A percentile compares a stretch with the other conserved stretches of the same genome.
phyloP scores from a whole-genome alignment of 2,329 filamentous ascomycete species.

The Penicillium sp. region DNA sequence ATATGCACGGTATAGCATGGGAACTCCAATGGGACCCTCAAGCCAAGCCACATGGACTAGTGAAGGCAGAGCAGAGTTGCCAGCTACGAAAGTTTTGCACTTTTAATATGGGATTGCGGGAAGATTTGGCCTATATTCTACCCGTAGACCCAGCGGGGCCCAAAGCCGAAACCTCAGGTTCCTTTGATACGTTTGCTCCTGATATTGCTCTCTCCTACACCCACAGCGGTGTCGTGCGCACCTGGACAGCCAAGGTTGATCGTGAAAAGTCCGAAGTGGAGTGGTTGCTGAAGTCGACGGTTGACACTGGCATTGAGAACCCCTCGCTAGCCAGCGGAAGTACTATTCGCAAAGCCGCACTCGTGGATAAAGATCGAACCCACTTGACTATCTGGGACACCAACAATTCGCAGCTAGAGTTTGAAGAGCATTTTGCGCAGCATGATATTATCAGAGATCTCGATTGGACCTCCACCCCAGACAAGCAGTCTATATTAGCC shows the following conservation, averaged over 20 bases:
- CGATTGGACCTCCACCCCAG: constrained; percentile 91
- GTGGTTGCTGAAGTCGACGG: constrained; percentile 79
- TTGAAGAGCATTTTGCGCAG: constrained; percentile 70
- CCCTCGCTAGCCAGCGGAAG: constrained; percentile 81
- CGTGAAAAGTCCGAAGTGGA: constrained; percentile 62
- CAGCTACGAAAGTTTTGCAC: constrained; percentile 67
- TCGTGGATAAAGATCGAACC: constrained; percentile 73
- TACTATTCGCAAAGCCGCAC: constrained; percentile 80
- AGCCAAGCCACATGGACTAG: constrained; percentile 27
- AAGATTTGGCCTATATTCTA: constrained; percentile 62
- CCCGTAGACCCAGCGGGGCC: constrained; percentile 86
- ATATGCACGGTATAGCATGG: constrained; percentile 80
- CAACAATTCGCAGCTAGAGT: constrained; percentile 76
- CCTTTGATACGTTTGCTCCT: constrained; percentile 80
- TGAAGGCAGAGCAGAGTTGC: constrained; percentile 35
- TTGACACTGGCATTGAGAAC: constrained; percentile 73
- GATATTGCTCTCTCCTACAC: constrained; percentile 88
- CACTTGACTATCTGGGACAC: constrained; percentile 90
- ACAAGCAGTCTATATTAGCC: constrained; percentile 83
- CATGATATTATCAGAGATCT: constrained; percentile 79
- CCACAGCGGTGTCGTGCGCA: constrained; percentile 69
- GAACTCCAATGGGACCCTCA: constrained; percentile 64
- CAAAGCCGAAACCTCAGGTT: constrained; percentile 69
- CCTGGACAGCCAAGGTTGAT: constrained; percentile 81
- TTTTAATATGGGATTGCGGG: constrained; percentile 64